Base-by-base conservation (phyloP, 345 rosid genomes). In the Schrenkiella parvula region DNA sequence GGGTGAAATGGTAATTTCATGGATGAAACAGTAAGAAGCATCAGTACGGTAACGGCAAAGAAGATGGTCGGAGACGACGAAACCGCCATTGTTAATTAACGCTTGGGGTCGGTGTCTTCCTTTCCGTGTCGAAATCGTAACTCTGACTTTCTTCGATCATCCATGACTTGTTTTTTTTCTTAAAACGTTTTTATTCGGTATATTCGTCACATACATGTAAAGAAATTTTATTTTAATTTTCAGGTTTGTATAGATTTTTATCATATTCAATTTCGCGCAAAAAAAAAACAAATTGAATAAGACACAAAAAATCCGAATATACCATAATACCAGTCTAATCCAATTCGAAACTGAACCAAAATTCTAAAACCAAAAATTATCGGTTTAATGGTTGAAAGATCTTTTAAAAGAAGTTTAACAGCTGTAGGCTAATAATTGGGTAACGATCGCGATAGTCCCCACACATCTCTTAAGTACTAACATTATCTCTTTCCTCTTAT, bases 1-100 rank as follows among this genome's bases (percentile, higher is more conserved):
- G 93, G 87, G 79, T 84, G 93, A 72, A 93, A 87, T 5, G 89
- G 95, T 62, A 78, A 37, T n/a, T 79, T 79, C 10, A 69, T 34
- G 9, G 80, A 52, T 0, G 75, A 39, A 19, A 63, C 58, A 25
- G 44, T 8, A 54, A 77, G 42, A 18, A 70, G 46, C 23, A 61
- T 18, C 7, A 66, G 35, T 1, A 41, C 28, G 10, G 67, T 29
- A 35, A 13, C 3, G 73, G 34, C 15, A 35, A 56, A 48, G 75
- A 51, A 6, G 62, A 61, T 39, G 18, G 39, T 64, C 54, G 48
- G 71, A 41, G 74, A 39, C 4, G 48, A 69, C 6, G 70, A 58
- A 58, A 12, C 48, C 65, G 54, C 76, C 63, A 51, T 44, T 28
- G 75, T n/a, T 34, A 39, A 28, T n/a, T 34, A 48, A 44, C 21